phyloP scores from a whole-genome alignment of 2,329 filamentous ascomycete species.

The Knufia fluminis region DNA sequence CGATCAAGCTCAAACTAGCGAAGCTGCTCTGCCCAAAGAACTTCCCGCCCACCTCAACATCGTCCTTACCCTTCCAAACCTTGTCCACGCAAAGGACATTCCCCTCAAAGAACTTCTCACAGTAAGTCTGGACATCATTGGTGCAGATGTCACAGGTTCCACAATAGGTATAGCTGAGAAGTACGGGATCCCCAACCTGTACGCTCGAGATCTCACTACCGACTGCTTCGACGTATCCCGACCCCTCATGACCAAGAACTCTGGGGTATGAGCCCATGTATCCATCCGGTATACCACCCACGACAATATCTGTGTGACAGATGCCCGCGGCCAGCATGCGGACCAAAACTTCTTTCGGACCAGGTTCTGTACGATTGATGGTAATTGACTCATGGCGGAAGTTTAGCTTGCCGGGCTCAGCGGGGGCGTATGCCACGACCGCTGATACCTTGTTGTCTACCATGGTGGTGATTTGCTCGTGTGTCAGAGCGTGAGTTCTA shows the following conservation, averaged over 20 bases:
- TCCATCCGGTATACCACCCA: conserved; percentile 31
- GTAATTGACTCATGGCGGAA: not conserved
- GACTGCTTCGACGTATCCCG: conserved; percentile 41
- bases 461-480: not conserved
- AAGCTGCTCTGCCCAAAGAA: conserved; percentile 46
- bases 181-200: conserved; percentile 37
- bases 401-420: not conserved
- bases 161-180: conserved; percentile 43
- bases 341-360: conserved; percentile 42
- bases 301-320: conserved; percentile 47
- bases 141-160: conserved; percentile 40
- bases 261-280: conserved; percentile 36
- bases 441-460: not conserved
- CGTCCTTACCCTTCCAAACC: conserved; percentile 13
- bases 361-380: not conserved
- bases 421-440: conserved; percentile 4
- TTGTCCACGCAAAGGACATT: conserved; percentile 31
- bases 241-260: conserved; percentile 48
- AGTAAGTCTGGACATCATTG: conserved; percentile 40
- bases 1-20: conserved; percentile 32
- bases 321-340: conserved; percentile 47
- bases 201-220: conserved; percentile 35
- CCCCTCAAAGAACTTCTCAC: conserved; percentile 38
- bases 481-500: not conserved
- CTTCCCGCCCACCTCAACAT: conserved; percentile 28